These are phyloP conservation scores for Gentiana straminea DNA, from an alignment of 257 asterid species.

Conservation along the genomic window DNA sequence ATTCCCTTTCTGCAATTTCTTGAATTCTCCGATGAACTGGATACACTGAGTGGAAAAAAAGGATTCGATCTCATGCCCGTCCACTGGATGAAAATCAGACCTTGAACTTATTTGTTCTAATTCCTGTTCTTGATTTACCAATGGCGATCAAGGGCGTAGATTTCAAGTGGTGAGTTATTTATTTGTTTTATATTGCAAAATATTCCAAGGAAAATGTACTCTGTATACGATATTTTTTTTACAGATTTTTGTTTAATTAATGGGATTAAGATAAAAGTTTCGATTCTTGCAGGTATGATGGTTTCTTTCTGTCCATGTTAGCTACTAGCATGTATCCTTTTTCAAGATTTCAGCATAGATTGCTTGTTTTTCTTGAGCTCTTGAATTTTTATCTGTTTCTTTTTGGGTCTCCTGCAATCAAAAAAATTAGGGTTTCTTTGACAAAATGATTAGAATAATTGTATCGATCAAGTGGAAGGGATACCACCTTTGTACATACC, in stretches of 20 bases:
- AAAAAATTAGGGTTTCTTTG: constrained; percentile 21
- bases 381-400: constrained; percentile 4
- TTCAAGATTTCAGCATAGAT: constrained; percentile 2
- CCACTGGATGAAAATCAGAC: too few species aligned
- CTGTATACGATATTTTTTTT: too few species aligned
- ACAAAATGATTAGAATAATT: constrained; percentile 47
- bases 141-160: constrained; percentile 90
- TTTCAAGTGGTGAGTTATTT: constrained; percentile 65
- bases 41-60: too few species aligned
- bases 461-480: constrained; percentile 85
- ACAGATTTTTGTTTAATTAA: too few species aligned
- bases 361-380: background rate
- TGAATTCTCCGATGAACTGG: too few species aligned
- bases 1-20: too few species aligned
- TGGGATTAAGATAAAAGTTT: constrained; percentile 6
- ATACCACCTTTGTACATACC: constrained; percentile 63
- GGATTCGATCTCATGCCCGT: too few species aligned
- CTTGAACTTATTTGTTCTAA: background rate
- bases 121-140: constrained; percentile 10
- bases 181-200: background rate
- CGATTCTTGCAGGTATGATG: constrained; percentile 80
- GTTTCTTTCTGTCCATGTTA: constrained; percentile 95
- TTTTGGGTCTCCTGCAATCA: background rate
- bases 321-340: constrained; percentile 97
- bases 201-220: too few species aligned